Evolutionary conservation across 2,329 filamentous ascomycete species (phyloP), one percentile per base, ranked within the genome.

Genomic region (Simplicillium sp.): DNA sequence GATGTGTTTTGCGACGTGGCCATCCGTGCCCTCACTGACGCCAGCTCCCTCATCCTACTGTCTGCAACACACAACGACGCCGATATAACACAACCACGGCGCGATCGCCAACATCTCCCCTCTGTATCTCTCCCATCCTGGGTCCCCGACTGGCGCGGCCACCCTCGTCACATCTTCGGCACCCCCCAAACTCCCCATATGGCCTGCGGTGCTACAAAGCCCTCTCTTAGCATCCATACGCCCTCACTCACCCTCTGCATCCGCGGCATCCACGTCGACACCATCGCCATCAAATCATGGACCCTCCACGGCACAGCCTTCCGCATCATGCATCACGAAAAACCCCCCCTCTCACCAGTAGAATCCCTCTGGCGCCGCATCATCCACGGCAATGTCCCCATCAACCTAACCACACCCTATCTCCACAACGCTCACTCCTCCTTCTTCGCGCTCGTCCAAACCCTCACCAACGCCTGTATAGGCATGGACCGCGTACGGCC

Each of bases 81-180:
- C 11, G 38, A 40, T 14, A 16, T 38, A 6, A 5, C 31, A 7
- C 31, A 15, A n/a, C 31, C 31, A 15, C 20, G 20, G 20, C 20
- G 20, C 5, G 20, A 25, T 9, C 20, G 20, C 20, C 20, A 25
- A 25, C 20, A 25, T 9, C 20, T 25, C 20, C 20, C 20, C 20
- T 25, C 20, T 25, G 6, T 9, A 25, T 34, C 32, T 5, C 18
- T 64, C 4, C 60, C 61, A 2, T 57, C 58, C 0, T 64, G 61
- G 61, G 60, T 61, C 18, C 61, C 61, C 1, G 61, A 64, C 49
- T 64, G 60, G 61, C 52, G 57, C 2, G 41, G 54, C 7, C 40
- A 52, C 7, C 57, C 58, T 11, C 39, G 58, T 1, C 59, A 62
- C 32, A 48, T 62, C 8, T 47, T 62, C 12, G 55, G 52, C 2